Evolutionary conservation across 495 filamentous ascomycete genomes (phyloP).

Genomic region (Aspergillus egyptiacus): DNA sequence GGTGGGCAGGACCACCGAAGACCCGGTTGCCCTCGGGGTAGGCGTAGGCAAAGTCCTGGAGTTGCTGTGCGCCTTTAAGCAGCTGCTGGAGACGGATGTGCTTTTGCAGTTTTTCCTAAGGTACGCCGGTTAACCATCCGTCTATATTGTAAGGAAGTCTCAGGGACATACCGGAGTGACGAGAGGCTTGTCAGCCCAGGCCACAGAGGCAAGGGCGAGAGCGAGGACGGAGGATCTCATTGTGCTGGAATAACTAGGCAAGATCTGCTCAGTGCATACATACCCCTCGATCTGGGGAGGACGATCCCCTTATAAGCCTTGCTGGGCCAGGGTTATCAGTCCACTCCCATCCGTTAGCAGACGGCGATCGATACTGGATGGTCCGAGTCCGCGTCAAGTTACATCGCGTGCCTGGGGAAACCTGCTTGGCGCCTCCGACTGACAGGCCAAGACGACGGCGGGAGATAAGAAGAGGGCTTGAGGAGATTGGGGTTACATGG

Average conservation of each 20-base stretch:
- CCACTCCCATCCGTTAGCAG: neutral
- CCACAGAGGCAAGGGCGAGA: conserved; percentile 1
- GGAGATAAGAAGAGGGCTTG: conserved; percentile 6
- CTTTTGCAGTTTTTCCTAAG: neutral
- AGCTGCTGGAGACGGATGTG: conserved; percentile 24
- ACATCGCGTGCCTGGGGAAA: conserved; percentile 11
- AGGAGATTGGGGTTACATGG: neutral
- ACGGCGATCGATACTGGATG: neutral
- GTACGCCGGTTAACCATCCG: neutral
- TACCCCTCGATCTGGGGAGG: neutral
- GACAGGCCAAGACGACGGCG: neutral
- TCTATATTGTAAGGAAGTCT: neutral
- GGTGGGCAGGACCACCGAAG: conserved; percentile 56
- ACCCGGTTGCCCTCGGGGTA: conserved; percentile 48
- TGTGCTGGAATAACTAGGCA: neutral
- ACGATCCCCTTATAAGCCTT: neutral
- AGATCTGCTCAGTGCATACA: neutral
- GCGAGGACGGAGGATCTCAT: neutral
- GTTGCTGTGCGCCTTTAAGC: conserved; percentile 31
- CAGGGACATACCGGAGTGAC: neutral
- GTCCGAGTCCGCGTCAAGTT: conserved; percentile 5
- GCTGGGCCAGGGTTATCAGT: too few species aligned
- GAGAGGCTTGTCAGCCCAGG: neutral
- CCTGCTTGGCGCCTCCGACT: conserved; percentile 2
- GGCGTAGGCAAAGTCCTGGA: conserved; percentile 43